Evolutionary conservation across 192 early-diverging fungal species (phyloP).

Genomic region (Entomortierella lignicola): DNA sequence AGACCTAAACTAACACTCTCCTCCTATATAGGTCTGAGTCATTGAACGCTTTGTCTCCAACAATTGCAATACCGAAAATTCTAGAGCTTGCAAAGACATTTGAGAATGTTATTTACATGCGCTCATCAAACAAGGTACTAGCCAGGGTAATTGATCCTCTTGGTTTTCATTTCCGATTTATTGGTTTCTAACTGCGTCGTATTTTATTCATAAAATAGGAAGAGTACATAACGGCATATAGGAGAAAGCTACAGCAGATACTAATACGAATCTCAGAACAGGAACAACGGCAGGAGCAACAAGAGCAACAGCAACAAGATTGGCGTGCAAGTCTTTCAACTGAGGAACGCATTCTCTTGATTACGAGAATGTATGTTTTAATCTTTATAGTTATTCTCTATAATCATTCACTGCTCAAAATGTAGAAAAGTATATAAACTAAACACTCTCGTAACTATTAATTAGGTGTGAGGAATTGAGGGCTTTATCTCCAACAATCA

Average conservation of each 20-base stretch:
- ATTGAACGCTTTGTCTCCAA: conserved; percentile 33
- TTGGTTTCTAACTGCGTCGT: background rate
- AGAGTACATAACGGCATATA: conserved; percentile 27
- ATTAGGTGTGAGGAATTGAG: conserved; percentile 29
- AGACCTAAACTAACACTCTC: background rate
- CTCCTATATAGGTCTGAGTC: conserved; percentile 19
- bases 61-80: conserved; percentile 31
- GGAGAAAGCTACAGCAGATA: conserved; percentile 39
- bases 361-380: conserved; percentile 30
- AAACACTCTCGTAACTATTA: background rate
- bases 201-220: background rate
- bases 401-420: too few relatives aligned
- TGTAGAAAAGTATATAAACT: background rate
- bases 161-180: too few relatives aligned
- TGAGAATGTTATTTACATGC: conserved; percentile 39
- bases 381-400: too few relatives aligned
- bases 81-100: conserved; percentile 43
- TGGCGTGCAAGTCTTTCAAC: conserved; percentile 14
- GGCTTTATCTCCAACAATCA: conserved; percentile 30
- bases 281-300: too few relatives aligned
- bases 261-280: too few relatives aligned
- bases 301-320: conserved; percentile 2
- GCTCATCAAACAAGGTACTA: conserved; percentile 21
- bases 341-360: conserved; percentile 28
- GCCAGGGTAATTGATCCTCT: too few relatives aligned